A percentile compares a stretch with the other conserved stretches of the same genome.
These are phyloP conservation scores for Tricholoma furcatifolium DNA, from an alignment of 768 basidiomycete genomes.

Conservation along the genomic window DNA sequence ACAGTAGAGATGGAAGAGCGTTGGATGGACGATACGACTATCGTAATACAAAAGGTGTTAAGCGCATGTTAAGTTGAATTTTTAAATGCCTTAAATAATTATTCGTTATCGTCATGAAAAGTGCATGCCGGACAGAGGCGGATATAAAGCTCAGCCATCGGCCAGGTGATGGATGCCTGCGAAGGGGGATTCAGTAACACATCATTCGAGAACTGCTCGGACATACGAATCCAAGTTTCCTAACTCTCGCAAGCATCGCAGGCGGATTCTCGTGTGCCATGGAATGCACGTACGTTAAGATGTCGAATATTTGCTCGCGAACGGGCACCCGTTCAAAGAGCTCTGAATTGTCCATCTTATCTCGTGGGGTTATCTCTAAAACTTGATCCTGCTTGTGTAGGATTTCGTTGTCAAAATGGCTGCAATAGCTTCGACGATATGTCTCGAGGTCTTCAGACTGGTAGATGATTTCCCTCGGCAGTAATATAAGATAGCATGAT, in stretches of 20 bases:
- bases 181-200: conserved; percentile 1
- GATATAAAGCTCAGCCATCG: conserved; percentile 69
- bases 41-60: conserved; percentile 34
- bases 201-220: not conserved
- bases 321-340: conserved; percentile 66
- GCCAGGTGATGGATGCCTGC: conserved; percentile 69
- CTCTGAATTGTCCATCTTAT: conserved; percentile 23
- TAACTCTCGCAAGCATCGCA: conserved; percentile 54
- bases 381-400: conserved; percentile 1
- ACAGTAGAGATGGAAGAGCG: conserved; percentile 44
- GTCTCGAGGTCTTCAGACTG: conserved; percentile 47
- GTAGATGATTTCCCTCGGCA: conserved; percentile 61
- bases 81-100: not conserved
- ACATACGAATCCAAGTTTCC: conserved; percentile 61
- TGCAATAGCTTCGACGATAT: conserved; percentile 44
- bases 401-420: conserved; percentile 31
- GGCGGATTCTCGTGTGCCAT: conserved; percentile 53
- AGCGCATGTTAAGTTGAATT: not conserved
- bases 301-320: conserved; percentile 65
- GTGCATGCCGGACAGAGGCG: conserved; percentile 56
- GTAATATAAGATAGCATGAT: conserved; percentile 54
- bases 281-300: conserved; percentile 66
- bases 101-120: conserved; percentile 15
- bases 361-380: not conserved
- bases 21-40: conserved; percentile 48